These are phyloP conservation scores for Myxozyma vanderwaltii DNA, from an alignment of 805 yeast species.

Conservation along the genomic window DNA sequence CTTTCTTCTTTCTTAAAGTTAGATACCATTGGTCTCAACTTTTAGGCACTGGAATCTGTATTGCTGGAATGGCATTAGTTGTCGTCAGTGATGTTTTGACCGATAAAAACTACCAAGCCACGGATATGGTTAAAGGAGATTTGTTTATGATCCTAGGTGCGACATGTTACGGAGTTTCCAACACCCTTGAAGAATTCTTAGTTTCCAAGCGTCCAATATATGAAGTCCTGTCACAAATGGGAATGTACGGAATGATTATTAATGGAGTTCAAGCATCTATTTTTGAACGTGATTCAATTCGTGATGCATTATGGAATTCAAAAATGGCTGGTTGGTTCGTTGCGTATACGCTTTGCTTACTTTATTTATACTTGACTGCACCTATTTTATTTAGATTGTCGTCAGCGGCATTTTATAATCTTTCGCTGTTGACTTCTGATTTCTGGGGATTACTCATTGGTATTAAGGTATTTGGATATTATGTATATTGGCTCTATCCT, in stretches of 20 bases:
- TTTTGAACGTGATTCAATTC: constrained; percentile 46
- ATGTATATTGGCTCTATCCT: constrained; percentile 51
- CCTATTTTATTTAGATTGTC: constrained; percentile 51
- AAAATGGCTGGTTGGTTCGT: constrained; percentile 49
- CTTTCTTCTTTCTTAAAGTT: constrained; percentile 48
- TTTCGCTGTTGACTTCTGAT: constrained; percentile 49
- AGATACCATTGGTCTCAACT: constrained; percentile 52
- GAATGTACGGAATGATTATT: constrained; percentile 47
- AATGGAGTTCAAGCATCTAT: constrained; percentile 51
- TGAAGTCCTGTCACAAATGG: constrained; percentile 50
- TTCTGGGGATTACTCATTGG: constrained; percentile 52
- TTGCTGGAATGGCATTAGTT: constrained; percentile 49
- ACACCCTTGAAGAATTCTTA: constrained; percentile 49
- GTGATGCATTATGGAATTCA: constrained; percentile 46
- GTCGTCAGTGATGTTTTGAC: constrained; percentile 47
- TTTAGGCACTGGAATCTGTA: constrained; percentile 46
- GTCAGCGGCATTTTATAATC: constrained; percentile 51
- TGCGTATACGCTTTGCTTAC: constrained; percentile 48
- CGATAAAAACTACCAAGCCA: constrained; percentile 47
- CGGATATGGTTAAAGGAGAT: constrained; percentile 49
- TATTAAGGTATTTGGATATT: constrained; percentile 49
- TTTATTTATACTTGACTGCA: constrained; percentile 47
- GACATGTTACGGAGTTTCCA: constrained; percentile 50
- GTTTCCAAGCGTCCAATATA: constrained; percentile 51
- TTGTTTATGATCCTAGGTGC: constrained; percentile 50